Evolutionary conservation across 2,329 filamentous ascomycete species (phyloP).

Genomic region (Penicillium sp.): DNA sequence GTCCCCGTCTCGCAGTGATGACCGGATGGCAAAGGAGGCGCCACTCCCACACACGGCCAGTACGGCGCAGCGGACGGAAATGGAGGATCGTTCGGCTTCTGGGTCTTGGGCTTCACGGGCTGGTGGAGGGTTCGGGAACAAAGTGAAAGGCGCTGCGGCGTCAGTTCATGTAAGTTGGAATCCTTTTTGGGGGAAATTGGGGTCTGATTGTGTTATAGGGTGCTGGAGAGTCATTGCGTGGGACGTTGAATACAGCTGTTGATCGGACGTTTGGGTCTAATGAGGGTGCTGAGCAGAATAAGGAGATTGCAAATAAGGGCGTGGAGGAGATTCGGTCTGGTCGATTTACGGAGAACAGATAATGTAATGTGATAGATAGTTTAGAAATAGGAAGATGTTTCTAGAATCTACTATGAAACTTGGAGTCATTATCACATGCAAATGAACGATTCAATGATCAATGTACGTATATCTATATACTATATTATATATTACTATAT

Average conservation of each 20-base stretch:
- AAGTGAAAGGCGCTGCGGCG: constrained; percentile 29
- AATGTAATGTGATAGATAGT: no score
- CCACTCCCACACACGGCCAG: constrained; percentile 19
- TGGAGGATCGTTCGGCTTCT: constrained; percentile 6
- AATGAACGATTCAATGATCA: no score
- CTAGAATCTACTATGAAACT: no score
- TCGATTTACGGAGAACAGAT: constrained; percentile 17
- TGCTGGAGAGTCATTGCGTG: constrained; percentile 41
- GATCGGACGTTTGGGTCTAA: constrained; percentile 39
- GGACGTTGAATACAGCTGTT: constrained; percentile 36
- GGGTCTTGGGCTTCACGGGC: constrained; percentile 7
- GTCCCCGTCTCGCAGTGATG: constrained; percentile 16
- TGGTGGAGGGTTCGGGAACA: constrained; percentile 23
- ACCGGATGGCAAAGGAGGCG: constrained; percentile 12
- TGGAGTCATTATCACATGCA: no score
- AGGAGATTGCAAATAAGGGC: constrained; percentile 36
- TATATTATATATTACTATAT: no score
- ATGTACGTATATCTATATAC: no score
- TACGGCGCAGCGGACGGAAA: constrained; percentile 14
- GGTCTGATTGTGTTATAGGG: constrained; percentile 27
- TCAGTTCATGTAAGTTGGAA: constrained; percentile 35
- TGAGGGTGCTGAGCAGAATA: constrained; percentile 37
- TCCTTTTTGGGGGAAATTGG: not conserved
- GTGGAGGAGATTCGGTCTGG: constrained; percentile 34
- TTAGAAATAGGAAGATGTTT: no score